These are phyloP conservation scores for Microsporum audouinii DNA, from an alignment of 2,329 filamentous ascomycete species.

Conservation along the genomic window DNA sequence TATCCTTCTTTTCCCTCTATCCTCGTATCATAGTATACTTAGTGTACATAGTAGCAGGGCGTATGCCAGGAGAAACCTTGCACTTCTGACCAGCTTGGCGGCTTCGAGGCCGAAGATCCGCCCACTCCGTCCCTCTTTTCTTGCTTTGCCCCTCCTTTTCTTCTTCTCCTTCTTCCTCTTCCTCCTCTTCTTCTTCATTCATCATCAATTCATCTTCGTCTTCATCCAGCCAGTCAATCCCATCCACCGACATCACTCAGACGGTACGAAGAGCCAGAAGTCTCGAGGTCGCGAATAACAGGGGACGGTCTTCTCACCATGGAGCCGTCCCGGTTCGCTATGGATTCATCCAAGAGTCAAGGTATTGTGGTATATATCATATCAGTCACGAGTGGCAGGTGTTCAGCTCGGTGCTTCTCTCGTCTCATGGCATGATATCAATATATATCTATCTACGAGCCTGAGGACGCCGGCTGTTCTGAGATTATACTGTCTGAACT, in stretches of 20 bases:
- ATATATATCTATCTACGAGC: not conserved
- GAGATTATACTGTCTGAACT: conserved; percentile 72
- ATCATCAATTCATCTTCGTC: not conserved
- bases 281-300: conserved; percentile 3
- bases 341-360: conserved; percentile 29
- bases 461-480: conserved; percentile 38
- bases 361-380: conserved; percentile 32
- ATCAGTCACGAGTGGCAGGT: conserved; percentile 36
- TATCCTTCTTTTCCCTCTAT: not conserved
- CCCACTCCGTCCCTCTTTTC: not conserved
- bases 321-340: conserved; percentile 13
- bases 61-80: not conserved
- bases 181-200: not conserved
- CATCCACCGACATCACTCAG: not conserved
- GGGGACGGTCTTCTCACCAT: not conserved
- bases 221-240: not conserved
- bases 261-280: conserved; percentile 4
- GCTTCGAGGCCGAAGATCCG: not conserved
- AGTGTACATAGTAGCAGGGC: not conserved
- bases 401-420: conserved; percentile 22
- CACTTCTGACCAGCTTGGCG: not conserved
- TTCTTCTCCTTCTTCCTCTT: not conserved
- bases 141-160: not conserved
- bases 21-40: not conserved
- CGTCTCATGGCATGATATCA: conserved; percentile 9